Evolutionary conservation across 2,329 filamentous ascomycete species (phyloP), one percentile per base, ranked within the genome.

Genomic region (Fusarium aywerte): DNA sequence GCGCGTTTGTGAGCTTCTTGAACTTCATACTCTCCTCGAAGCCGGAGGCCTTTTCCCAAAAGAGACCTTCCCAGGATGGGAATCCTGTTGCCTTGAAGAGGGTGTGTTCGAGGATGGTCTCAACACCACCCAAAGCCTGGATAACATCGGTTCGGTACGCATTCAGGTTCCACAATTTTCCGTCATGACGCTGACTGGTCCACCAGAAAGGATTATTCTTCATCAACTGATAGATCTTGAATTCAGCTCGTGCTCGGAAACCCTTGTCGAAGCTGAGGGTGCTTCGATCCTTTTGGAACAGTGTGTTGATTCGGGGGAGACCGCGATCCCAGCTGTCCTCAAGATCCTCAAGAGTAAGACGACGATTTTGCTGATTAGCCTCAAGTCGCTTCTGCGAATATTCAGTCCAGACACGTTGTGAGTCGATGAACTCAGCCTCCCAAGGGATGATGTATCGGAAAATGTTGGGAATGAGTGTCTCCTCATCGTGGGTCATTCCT

Each of bases 141-240:
- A 99, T 99, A 11, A 97, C 93, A 81, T 99, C 96, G 8, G 96
- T 97, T 65, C 96, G 85, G 80, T 98, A 97, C 2, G 93, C 92
- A 69, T 98, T 98, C 53, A 99, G 79, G 68, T 97, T 97, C 96
- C 96, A 99, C 6, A 99, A 80, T 76, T 98, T 98, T 76, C 96
- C 96, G 74, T 99, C 96, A 74, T 99, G 96, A 36, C 96, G 86
- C 79, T 98, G 95, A 74, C 92, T 97, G 5, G 96, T 99, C 96
- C 96, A 99, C 93, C 94, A 97, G 84, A 98, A 98, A 0, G 96
- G 96, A 76, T 98, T 97, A 80, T 91, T 96, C 87, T 97, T 97
- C 95, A 99, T 98, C 62, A 98, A 84, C 78, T 98, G 95, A 76
- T 98, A 99, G 29, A 96, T 90, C 84, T 99, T 99, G 84, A 99